Conservation (phyloP, 495 filamentous ascomycete genomes). For the Penicillium antarcticum region DNA sequence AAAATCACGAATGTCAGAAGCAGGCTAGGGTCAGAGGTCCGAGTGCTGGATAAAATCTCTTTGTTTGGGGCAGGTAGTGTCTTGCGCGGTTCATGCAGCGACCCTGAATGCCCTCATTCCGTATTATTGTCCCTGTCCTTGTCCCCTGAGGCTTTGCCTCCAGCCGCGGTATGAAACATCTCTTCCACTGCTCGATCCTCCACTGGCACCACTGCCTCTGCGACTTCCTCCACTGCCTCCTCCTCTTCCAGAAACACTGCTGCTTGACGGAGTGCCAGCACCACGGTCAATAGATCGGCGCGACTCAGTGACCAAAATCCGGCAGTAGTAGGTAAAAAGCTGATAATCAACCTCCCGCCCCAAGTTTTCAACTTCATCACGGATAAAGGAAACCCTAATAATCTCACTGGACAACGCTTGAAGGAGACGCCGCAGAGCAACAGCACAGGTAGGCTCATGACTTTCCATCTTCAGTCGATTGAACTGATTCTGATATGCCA, state of each 20-base stretch:
- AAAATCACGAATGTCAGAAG: too few species aligned
- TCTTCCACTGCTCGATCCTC: neutral
- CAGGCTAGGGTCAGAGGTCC: too few species aligned
- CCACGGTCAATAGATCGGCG: neutral
- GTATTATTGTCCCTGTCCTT: too few species aligned
- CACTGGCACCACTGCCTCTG: neutral
- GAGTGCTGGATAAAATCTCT: too few species aligned
- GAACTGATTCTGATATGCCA: slow-evolving; percentile 2
- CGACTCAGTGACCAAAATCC: neutral
- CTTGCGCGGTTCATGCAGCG: too few species aligned
- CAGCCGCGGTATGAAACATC: neutral
- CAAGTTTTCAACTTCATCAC: neutral
- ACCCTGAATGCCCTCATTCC: too few species aligned
- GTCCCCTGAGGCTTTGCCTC: neutral
- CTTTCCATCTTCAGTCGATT: neutral
- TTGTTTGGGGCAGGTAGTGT: too few species aligned
- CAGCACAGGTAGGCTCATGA: neutral
- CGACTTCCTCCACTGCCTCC: neutral
- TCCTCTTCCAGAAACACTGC: neutral
- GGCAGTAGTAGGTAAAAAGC: slow-evolving; percentile 2
- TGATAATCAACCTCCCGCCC: neutral
- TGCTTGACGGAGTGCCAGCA: neutral
- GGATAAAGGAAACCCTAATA: neutral
- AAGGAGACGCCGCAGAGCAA: neutral
- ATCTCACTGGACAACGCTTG: neutral